phyloP scores from a whole-genome alignment of 192 early-diverging fungal species.

The Nowakowskiella sp. region DNA sequence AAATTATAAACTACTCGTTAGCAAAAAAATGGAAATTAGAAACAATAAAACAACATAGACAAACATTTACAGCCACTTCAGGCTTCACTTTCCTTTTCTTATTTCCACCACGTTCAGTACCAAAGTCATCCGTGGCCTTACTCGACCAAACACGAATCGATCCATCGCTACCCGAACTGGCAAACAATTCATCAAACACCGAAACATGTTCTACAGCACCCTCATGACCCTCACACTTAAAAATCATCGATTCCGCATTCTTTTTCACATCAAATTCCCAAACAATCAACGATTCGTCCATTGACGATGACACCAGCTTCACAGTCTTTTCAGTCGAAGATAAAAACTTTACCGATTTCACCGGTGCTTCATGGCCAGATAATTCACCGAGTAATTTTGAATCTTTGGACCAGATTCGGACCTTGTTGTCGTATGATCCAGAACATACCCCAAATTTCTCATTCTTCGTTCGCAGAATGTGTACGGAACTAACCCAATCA shows the following conservation, averaged over 20 bases:
- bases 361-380: too few species aligned
- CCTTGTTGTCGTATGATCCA: too few species aligned
- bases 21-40: too few species aligned
- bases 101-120: conserved; percentile 11
- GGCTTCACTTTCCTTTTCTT: conserved; percentile 41
- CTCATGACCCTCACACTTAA: conserved; percentile 60
- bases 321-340: too few species aligned
- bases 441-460: too few species aligned
- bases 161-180: conserved; percentile 67
- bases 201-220: conserved; percentile 70
- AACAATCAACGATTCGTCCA: too few species aligned
- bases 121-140: conserved; percentile 39
- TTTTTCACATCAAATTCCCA: conserved; percentile 1
- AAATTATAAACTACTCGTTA: background rate
- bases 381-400: too few species aligned
- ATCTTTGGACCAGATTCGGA: too few species aligned
- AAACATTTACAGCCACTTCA: conserved; percentile 11
- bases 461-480: background rate
- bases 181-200: conserved; percentile 49
- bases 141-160: conserved; percentile 74
- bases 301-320: too few species aligned
- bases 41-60: background rate
- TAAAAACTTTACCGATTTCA: too few species aligned
- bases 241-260: conserved; percentile 4
- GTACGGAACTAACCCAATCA: conserved; percentile 87